Evolutionary conservation across 805 yeast species (phyloP).

Genomic region (Candida fluviatilis): DNA sequence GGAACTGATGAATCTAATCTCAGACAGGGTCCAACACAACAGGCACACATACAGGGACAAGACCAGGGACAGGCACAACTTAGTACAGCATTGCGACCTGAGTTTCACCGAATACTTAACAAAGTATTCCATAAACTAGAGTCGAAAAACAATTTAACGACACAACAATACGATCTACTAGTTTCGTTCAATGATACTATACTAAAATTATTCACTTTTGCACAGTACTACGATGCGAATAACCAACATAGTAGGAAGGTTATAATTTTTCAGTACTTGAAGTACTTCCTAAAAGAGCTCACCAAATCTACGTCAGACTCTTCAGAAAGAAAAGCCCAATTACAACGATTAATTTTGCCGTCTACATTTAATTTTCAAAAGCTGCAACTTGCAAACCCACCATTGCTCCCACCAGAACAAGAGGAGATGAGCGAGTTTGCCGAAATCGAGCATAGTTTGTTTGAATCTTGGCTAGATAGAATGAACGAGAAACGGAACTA

Average conservation of each 20-base stretch:
- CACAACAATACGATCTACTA: constrained; percentile 33
- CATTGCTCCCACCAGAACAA: constrained; percentile 3
- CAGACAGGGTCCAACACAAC: too few relatives aligned
- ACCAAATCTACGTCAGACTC: constrained; percentile 13
- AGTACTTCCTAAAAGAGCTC: constrained; percentile 36
- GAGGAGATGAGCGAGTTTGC: constrained; percentile 19
- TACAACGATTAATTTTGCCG: constrained; percentile 34
- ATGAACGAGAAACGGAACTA: constrained; percentile 15
- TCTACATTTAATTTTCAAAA: constrained; percentile 17
- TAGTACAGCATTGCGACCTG: constrained; percentile 15
- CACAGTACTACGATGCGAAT: constrained; percentile 14
- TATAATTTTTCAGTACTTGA: constrained; percentile 35
- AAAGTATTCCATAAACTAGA: constrained; percentile 40
- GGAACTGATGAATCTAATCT: too few relatives aligned
- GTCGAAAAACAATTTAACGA: constrained; percentile 23
- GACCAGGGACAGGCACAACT: constrained; percentile 14
- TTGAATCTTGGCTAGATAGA: constrained; percentile 40
- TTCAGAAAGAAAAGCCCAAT: constrained; percentile 10
- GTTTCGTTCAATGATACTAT: constrained; percentile 35
- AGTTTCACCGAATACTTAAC: constrained; percentile 33
- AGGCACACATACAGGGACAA: constrained; percentile 5
- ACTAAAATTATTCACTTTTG: constrained; percentile 18
- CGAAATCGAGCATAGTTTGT: constrained; percentile 37
- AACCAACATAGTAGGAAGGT: constrained; percentile 19
- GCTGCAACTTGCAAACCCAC: not conserved